These are phyloP conservation scores for Chalciporus sp. DNA, from an alignment of 1,284 basidiomycete genomes.

Conservation along the genomic window DNA sequence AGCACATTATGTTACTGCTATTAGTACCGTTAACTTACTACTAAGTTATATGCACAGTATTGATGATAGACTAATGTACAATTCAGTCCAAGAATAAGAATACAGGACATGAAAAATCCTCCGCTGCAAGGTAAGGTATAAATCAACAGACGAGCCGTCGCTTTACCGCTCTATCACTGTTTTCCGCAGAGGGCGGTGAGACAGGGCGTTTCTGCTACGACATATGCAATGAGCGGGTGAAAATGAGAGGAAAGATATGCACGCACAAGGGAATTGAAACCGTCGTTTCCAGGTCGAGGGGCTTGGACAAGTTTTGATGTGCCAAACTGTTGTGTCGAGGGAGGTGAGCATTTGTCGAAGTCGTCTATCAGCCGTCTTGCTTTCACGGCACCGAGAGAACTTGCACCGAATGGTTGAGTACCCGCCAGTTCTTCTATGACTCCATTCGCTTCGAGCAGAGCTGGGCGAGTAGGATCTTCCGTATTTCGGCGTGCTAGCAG, in stretches of 20 bases:
- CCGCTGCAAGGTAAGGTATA: background rate
- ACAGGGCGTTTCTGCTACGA: constrained; percentile 18
- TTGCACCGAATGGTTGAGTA: constrained; percentile 49
- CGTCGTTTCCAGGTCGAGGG: background rate
- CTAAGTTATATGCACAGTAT: no score
- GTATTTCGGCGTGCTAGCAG: constrained; percentile 16
- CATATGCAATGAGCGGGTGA: constrained; percentile 4
- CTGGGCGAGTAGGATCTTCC: background rate
- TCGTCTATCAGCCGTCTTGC: background rate
- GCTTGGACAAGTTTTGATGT: constrained; percentile 25
- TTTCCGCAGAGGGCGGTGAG: constrained; percentile 5
- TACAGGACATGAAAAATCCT: background rate
- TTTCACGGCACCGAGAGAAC: constrained; percentile 27
- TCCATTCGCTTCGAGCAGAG: background rate
- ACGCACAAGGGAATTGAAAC: constrained; percentile 15
- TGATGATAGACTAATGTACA: no score
- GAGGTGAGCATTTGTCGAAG: background rate
- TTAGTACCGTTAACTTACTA: background rate
- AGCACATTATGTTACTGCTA: background rate
- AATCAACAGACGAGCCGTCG: constrained; percentile 17
- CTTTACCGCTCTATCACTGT: constrained; percentile 11
- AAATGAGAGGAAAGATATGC: background rate
- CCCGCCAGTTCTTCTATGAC: constrained; percentile 10
- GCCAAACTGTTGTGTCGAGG: constrained; percentile 1
- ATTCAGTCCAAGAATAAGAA: background rate